A percentile compares a stretch with the other conserved stretches of the same genome.
These are phyloP conservation scores for Pelargonium fulgidum DNA, from an alignment of 441 rosid species.

Conservation along the genomic window DNA sequence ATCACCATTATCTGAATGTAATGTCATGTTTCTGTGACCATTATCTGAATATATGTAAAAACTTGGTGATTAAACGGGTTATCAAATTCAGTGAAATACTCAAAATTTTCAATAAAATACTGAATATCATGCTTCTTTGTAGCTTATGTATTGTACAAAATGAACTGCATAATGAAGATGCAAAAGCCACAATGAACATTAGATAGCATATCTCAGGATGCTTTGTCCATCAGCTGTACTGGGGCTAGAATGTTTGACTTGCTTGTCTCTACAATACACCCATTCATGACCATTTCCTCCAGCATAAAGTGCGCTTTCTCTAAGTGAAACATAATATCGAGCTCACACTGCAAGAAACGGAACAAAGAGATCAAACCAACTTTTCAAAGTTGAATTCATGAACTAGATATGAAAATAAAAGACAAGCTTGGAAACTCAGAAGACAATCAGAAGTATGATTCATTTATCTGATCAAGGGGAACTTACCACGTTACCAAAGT, in stretches of 20 bases:
- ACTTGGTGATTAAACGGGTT: no score
- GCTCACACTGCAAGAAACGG: slow-evolving; percentile 56
- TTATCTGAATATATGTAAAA: no score
- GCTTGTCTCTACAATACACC: slow-evolving; percentile 86
- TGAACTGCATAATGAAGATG: no score
- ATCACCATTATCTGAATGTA: no score
- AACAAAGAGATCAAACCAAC: background rate
- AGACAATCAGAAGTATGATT: background rate
- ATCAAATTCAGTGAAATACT: no score
- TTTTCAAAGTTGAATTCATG: background rate
- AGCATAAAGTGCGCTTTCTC: slow-evolving; percentile 98
- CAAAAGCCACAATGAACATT: no score
- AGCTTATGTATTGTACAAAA: no score
- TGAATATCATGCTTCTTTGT: no score
- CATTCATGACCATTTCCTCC: slow-evolving; percentile 97
- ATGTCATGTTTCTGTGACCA: no score
- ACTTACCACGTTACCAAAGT: slow-evolving; percentile 5
- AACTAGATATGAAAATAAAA: background rate
- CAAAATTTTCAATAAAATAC: no score
- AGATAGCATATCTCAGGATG: slow-evolving; percentile 25
- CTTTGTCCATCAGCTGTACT: slow-evolving; percentile 73
- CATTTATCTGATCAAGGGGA: background rate
- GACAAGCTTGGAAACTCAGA: slow-evolving; percentile 6
- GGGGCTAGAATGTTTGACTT: slow-evolving; percentile 67
- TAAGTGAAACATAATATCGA: slow-evolving; percentile 92